These are phyloP conservation scores for Sonneratia alba DNA, from an alignment of 345 rosid genomes.

Conservation along the genomic window DNA sequence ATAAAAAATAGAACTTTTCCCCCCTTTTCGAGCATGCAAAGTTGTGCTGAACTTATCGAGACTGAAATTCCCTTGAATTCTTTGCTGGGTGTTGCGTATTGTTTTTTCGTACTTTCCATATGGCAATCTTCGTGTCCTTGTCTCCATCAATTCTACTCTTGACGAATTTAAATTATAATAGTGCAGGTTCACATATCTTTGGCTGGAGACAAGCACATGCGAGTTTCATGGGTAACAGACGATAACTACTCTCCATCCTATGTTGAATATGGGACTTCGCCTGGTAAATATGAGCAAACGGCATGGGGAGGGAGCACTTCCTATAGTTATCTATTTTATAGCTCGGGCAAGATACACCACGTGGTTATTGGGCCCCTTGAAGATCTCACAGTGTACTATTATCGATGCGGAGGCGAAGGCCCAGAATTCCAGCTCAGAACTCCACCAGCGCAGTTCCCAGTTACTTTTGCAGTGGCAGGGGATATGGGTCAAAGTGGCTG, in stretches of 20 bases:
- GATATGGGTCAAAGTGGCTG: slow-evolving; percentile 97
- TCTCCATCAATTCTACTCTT: background rate
- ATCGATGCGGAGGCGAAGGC: slow-evolving; percentile 73
- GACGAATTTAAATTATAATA: background rate
- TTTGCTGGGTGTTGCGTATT: slow-evolving; percentile 1
- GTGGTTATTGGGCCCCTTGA: slow-evolving; percentile 78
- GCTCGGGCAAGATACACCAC: slow-evolving; percentile 88
- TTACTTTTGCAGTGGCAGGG: slow-evolving; percentile 85
- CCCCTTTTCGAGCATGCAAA: too few relatives aligned
- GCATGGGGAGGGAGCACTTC: slow-evolving; percentile 74
- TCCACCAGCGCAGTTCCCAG: slow-evolving; percentile 66
- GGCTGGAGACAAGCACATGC: slow-evolving; percentile 83
- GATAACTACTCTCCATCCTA: slow-evolving; percentile 55
- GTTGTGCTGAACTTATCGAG: background rate
- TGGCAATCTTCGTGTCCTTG: background rate
- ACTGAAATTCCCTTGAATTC: background rate
- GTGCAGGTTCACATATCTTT: slow-evolving; percentile 57
- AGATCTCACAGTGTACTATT: slow-evolving; percentile 49
- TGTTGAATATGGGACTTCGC: slow-evolving; percentile 68
- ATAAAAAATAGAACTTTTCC: too few relatives aligned
- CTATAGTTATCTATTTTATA: slow-evolving; percentile 61
- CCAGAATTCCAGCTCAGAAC: slow-evolving; percentile 83
- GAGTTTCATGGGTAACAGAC: slow-evolving; percentile 65
- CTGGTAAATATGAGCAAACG: slow-evolving; percentile 44
- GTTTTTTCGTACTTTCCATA: background rate